A percentile compares a stretch with the other conserved stretches of the same genome.
Conservation (phyloP, 495 filamentous ascomycete species). For the Chaetomium tenue region DNA sequence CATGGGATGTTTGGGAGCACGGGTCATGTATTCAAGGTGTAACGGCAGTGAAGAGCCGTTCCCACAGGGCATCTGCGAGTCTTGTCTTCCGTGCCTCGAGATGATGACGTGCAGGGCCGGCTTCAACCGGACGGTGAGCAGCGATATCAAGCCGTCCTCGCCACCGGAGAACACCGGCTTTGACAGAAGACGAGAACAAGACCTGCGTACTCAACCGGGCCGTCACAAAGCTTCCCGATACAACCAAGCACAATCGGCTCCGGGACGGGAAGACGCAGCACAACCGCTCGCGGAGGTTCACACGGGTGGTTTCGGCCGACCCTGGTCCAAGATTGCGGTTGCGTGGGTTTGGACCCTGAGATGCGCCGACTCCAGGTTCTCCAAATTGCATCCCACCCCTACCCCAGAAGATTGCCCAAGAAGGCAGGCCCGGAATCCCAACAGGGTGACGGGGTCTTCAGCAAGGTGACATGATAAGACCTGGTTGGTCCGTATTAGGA, state of each 20-base stretch:
- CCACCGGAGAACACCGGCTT: not conserved
- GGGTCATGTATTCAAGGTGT: not conserved
- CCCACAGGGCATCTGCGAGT: not conserved
- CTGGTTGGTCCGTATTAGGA: not conserved
- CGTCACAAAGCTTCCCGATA: not conserved
- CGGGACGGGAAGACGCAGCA: conserved; percentile 8
- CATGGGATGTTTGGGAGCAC: not conserved
- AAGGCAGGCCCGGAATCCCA: not conserved
- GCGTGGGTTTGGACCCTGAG: not conserved
- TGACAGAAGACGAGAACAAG: not conserved
- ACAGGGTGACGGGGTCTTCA: not conserved
- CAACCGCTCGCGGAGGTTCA: not conserved
- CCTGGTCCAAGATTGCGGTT: not conserved
- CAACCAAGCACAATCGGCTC: conserved; percentile 7
- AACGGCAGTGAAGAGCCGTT: not conserved
- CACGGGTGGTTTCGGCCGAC: conserved; percentile 9
- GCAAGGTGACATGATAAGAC: not conserved
- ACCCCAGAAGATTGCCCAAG: conserved; percentile 8
- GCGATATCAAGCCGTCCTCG: not conserved
- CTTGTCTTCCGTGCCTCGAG: not conserved
- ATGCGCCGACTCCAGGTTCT: conserved; percentile 12
- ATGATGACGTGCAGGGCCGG: not conserved
- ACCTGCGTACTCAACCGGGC: not conserved
- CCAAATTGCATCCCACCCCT: conserved; percentile 13
- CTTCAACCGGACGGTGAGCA: not conserved